phyloP scores from a whole-genome alignment of 345 rosid genomes.

The Pistacia atlantica region DNA sequence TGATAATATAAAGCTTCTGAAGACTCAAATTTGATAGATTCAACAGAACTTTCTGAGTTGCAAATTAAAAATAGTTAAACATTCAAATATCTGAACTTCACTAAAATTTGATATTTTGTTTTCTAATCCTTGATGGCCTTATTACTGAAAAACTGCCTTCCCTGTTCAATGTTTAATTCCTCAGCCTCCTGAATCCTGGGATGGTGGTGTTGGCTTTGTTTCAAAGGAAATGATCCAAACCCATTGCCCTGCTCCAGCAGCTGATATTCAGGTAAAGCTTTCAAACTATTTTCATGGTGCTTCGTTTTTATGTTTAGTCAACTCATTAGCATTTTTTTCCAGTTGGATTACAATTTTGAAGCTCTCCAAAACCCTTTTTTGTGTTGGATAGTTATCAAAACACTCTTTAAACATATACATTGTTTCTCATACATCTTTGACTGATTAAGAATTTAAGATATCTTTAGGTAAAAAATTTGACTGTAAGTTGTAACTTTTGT shows the following conservation, averaged over 20 bases:
- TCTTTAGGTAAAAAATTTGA: not conserved
- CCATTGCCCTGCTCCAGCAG: conserved; percentile 80
- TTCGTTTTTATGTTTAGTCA: not conserved
- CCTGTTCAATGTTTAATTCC: conserved; percentile 9
- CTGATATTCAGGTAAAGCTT: conserved; percentile 61
- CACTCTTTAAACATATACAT: not conserved
- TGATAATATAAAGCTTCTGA: not conserved
- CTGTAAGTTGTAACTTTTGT: conserved; percentile 3
- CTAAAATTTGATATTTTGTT: not conserved
- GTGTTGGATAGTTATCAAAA: not conserved
- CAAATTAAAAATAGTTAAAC: not conserved
- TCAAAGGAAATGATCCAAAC: conserved; percentile 86
- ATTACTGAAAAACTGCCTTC: not conserved
- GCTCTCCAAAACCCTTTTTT: not conserved
- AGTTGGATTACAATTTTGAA: not conserved
- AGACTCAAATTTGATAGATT: not conserved
- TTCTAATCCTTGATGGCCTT: not conserved
- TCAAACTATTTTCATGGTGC: not conserved
- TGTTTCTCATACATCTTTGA: not conserved
- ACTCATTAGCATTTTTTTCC: too few species aligned
- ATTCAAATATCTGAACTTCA: not conserved
- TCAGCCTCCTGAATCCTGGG: conserved; percentile 93
- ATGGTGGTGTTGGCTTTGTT: conserved; percentile 89
- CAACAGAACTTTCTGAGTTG: not conserved
- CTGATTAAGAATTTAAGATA: not conserved